phyloP scores from a whole-genome alignment of 768 basidiomycete genomes.

The Lentinus tigrinus region DNA sequence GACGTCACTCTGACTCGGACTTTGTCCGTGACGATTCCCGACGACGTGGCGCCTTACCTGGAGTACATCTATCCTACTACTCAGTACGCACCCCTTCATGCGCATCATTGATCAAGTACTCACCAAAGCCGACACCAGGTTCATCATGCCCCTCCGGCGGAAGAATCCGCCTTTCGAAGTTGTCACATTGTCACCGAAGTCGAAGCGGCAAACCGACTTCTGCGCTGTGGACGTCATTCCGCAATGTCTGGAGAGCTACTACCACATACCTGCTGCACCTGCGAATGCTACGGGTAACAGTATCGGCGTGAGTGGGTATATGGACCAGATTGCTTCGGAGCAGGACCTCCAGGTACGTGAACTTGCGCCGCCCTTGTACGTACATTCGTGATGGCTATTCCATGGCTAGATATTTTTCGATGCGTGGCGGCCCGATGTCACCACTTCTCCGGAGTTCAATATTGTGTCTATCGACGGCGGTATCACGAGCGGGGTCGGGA shows the following conservation, averaged over 20 bases:
- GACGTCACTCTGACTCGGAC: constrained; percentile 25
- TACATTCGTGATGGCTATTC: not conserved
- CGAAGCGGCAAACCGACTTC: constrained; percentile 25
- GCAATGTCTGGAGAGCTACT: constrained; percentile 30
- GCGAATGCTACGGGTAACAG: constrained; percentile 20
- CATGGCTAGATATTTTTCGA: not conserved
- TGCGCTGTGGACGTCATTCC: constrained; percentile 25
- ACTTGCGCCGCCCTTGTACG: constrained; percentile 19
- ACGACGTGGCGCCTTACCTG: constrained; percentile 21
- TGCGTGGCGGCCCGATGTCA: not conserved
- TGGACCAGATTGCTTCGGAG: constrained; percentile 26
- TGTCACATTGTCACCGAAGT: constrained; percentile 8
- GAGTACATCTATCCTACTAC: constrained; percentile 29
- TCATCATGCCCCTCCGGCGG: not conserved
- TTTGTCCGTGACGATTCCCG: constrained; percentile 28
- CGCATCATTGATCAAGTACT: not conserved
- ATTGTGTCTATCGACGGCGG: constrained; percentile 27
- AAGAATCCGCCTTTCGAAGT: constrained; percentile 16
- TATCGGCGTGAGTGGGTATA: constrained; percentile 33
- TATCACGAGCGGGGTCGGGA: constrained; percentile 17
- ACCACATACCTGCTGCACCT: constrained; percentile 24
- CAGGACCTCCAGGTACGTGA: constrained; percentile 30
- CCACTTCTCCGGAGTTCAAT: constrained; percentile 17
- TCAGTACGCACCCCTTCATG: constrained; percentile 11
- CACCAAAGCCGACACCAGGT: not conserved